phyloP scores from a whole-genome alignment of 306 rosid species.

The Prunus davidiana region DNA sequence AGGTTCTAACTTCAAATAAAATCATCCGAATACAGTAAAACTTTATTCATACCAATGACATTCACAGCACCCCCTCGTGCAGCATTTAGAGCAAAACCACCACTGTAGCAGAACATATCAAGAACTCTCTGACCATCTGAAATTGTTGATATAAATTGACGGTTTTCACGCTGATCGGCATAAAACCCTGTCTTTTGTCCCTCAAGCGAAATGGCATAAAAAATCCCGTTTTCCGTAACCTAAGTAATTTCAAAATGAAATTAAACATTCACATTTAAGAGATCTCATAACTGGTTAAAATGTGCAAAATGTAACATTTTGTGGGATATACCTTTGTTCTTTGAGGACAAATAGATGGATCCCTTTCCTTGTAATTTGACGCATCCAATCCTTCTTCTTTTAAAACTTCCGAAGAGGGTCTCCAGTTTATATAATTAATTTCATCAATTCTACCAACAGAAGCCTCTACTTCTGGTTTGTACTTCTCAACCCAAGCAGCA shows the following conservation, averaged over 20 bases:
- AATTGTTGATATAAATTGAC: slow-evolving; percentile 70
- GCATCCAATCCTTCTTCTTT: slow-evolving; percentile 80
- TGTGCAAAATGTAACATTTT: slow-evolving; percentile 13
- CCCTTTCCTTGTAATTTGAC: slow-evolving; percentile 46
- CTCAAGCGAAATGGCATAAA: slow-evolving; percentile 69
- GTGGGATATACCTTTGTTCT: slow-evolving; percentile 58
- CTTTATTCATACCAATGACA: slow-evolving; percentile 63
- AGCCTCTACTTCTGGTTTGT: slow-evolving; percentile 68
- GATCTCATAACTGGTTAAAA: slow-evolving; percentile 13
- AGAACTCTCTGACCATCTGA: slow-evolving; percentile 73
- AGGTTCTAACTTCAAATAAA: not conserved
- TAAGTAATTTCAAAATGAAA: slow-evolving; percentile 25
- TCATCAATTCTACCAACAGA: slow-evolving; percentile 41
- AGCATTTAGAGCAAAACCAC: slow-evolving; percentile 90
- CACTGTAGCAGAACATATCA: slow-evolving; percentile 93
- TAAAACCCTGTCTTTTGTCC: slow-evolving; percentile 98
- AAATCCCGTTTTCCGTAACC: slow-evolving; percentile 76
- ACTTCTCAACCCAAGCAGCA: slow-evolving; percentile 98
- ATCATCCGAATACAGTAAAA: not conserved
- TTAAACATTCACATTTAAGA: slow-evolving; percentile 7
- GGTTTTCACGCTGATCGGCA: slow-evolving; percentile 93
- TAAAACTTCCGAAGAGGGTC: slow-evolving; percentile 80
- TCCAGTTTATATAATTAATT: slow-evolving; percentile 75
- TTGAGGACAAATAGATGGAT: slow-evolving; percentile 54
- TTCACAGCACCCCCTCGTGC: slow-evolving; percentile 67